Percentiles rank a stretch among this genome's conserved stretches.
These are phyloP conservation scores for Penicillium sp. DNA, from an alignment of 2,329 filamentous ascomycete species.

Conservation along the genomic window DNA sequence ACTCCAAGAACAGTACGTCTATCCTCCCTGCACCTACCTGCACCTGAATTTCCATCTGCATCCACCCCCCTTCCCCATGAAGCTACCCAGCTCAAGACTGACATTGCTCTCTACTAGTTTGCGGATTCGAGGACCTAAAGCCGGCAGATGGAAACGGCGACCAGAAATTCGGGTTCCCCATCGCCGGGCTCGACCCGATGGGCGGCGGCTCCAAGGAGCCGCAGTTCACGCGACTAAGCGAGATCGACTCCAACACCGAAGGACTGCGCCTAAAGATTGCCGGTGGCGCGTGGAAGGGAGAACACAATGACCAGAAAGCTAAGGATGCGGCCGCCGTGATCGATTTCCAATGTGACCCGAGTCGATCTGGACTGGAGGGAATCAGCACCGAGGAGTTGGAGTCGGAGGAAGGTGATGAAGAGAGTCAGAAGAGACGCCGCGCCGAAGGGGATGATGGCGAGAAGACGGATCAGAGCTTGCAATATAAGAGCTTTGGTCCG, in stretches of 20 bases:
- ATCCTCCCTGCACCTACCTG: neutral
- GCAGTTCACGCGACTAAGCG: slow-evolving; percentile 68
- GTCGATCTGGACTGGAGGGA: slow-evolving; percentile 72
- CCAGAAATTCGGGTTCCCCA: slow-evolving; percentile 66
- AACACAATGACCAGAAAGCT: slow-evolving; percentile 60
- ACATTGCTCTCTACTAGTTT: slow-evolving; percentile 59
- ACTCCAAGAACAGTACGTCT: slow-evolving; percentile 40
- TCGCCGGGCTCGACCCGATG: slow-evolving; percentile 72
- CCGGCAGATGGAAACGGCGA: slow-evolving; percentile 53
- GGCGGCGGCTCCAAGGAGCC: slow-evolving; percentile 58
- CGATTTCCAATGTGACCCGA: slow-evolving; percentile 79
- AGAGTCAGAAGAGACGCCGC: slow-evolving; percentile 29
- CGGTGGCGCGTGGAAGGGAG: slow-evolving; percentile 60
- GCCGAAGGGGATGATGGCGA: slow-evolving; percentile 31
- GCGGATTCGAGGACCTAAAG: slow-evolving; percentile 68
- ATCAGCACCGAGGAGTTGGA: slow-evolving; percentile 31
- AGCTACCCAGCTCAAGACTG: slow-evolving; percentile 1
- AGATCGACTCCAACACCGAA: slow-evolving; percentile 68
- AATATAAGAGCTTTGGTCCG: slow-evolving; percentile 74
- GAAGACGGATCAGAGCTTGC: slow-evolving; percentile 61
- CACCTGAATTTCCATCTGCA: too few relatives aligned
- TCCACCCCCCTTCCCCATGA: neutral
- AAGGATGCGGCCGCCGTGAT: slow-evolving; percentile 67
- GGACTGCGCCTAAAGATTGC: slow-evolving; percentile 72
- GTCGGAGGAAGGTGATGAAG: slow-evolving; percentile 27